These are phyloP conservation scores for Capsella rubella DNA, from an alignment of 441 rosid species.

Conservation along the genomic window DNA sequence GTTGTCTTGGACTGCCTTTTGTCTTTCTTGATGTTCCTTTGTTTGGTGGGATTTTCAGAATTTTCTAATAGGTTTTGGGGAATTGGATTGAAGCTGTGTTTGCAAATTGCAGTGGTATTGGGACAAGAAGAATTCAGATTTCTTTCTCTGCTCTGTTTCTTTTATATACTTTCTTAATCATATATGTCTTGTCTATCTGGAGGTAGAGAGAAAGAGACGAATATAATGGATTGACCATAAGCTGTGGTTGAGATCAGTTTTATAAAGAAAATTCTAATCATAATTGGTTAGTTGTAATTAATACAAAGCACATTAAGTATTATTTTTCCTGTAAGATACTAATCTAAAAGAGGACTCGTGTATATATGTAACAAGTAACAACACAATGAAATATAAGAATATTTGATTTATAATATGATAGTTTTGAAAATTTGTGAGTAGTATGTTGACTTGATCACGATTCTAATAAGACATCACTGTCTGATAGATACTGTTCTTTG, in stretches of 20 bases:
- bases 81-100: slow-evolving; percentile 24
- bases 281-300: not conserved
- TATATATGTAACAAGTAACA: not conserved
- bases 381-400: not conserved
- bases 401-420: not conserved
- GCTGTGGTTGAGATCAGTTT: not conserved
- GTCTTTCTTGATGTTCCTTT: slow-evolving; percentile 34
- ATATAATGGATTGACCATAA: slow-evolving; percentile 9
- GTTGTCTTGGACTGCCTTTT: not conserved
- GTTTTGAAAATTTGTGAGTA: not conserved
- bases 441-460: slow-evolving; percentile 1
- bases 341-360: not conserved
- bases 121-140: slow-evolving; percentile 26
- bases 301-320: slow-evolving; percentile 1
- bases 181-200: not conserved
- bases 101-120: slow-evolving; percentile 16
- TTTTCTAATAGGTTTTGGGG: slow-evolving; percentile 34
- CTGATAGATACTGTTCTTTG: not conserved
- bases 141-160: slow-evolving; percentile 6
- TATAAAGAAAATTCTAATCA: not conserved
- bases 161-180: not conserved
- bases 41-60: slow-evolving; percentile 29
- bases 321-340: too few species aligned
- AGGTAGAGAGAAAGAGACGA: not conserved
- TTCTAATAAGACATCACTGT: not conserved